A percentile compares a stretch with the other conserved stretches of the same genome.
Conservation (phyloP, 345 rosid species). For the Angophora floribunda region DNA sequence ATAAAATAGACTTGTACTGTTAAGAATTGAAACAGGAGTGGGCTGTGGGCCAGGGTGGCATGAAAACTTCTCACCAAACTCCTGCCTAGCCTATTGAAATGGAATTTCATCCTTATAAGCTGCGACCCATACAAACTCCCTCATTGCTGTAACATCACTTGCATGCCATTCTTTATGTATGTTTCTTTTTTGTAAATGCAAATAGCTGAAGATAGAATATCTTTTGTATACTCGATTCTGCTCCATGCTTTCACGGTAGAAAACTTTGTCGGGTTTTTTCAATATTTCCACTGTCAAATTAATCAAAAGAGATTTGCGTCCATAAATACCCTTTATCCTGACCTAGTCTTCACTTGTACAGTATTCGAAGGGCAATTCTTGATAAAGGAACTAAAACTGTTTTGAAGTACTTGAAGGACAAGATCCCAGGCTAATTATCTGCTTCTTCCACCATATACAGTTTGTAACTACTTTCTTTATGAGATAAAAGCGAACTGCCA, state of each 20-base stretch:
- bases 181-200: background rate
- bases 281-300: background rate
- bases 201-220: background rate
- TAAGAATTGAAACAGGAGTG: background rate
- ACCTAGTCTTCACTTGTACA: constrained; percentile 6
- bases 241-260: background rate
- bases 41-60: background rate
- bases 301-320: background rate
- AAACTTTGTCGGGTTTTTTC: background rate
- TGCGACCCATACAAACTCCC: background rate
- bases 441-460: background rate
- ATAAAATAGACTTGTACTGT: background rate
- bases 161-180: background rate
- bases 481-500: background rate
- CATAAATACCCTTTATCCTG: background rate
- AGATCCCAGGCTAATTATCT: constrained; percentile 26
- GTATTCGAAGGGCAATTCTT: constrained; percentile 80
- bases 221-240: background rate
- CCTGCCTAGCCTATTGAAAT: background rate
- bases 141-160: background rate
- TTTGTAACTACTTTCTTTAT: background rate
- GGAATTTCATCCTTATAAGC: background rate
- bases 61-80: background rate
- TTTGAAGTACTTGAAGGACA: constrained; percentile 73
- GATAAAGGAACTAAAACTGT: constrained; percentile 86